Evolutionary conservation across 495 filamentous ascomycete genomes (phyloP).

Genomic region (Astrothelium macrocarpum): DNA sequence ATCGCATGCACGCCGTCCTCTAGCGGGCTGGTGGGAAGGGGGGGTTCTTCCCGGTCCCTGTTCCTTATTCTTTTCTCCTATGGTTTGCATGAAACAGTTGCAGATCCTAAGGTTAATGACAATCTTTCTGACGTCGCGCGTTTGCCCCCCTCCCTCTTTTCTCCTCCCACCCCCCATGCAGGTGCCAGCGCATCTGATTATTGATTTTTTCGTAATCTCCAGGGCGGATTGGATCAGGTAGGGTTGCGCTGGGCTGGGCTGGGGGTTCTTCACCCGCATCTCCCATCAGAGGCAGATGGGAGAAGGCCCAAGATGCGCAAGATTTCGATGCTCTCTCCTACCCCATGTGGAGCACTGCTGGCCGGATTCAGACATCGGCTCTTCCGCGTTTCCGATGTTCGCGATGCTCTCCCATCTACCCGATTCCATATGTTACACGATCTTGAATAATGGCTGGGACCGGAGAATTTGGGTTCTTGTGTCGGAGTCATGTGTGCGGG

Average conservation of each 20-base stretch:
- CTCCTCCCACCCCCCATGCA: neutral
- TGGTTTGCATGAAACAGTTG: constrained; percentile 2
- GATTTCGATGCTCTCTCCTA: neutral
- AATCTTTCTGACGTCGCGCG: neutral
- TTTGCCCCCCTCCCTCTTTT: neutral
- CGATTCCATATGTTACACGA: neutral
- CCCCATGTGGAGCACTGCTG: neutral
- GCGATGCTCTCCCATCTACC: neutral
- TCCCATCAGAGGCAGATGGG: neutral
- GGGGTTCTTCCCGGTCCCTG: constrained; percentile 4
- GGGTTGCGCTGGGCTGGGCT: too few relatives aligned
- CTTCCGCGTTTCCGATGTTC: neutral
- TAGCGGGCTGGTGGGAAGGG: neutral
- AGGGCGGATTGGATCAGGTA: neutral
- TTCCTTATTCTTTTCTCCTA: neutral
- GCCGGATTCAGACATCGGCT: neutral
- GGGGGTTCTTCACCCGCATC: too few relatives aligned
- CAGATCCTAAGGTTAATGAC: constrained; percentile 3
- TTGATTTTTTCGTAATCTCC: neutral
- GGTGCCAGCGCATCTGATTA: constrained; percentile 1
- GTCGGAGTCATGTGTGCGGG: neutral
- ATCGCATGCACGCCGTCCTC: neutral
- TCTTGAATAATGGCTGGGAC: neutral
- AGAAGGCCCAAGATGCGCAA: neutral
- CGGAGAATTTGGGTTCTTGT: neutral